A percentile compares a stretch with the other conserved stretches of the same genome.
Evolutionary conservation across 129 eudicot genomes (phyloP).

Genomic region (Solidago caesia): DNA sequence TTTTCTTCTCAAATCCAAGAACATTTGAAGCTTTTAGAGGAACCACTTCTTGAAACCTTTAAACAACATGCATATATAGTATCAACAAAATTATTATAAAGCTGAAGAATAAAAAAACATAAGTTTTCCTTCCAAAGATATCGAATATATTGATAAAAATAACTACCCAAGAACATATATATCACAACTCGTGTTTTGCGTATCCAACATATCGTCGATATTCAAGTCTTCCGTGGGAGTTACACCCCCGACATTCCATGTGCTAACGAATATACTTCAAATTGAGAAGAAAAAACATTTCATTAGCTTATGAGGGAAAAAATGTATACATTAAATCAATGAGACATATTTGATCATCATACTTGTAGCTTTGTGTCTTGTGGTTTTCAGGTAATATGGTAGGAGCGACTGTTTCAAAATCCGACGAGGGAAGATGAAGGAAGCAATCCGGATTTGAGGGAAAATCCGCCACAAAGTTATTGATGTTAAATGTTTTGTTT

Average conservation of each 20-base stretch:
- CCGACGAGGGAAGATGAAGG: slow-evolving; percentile 23
- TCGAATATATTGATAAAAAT: neutral
- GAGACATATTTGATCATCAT: neutral
- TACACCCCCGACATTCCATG: slow-evolving; percentile 78
- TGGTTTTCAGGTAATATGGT: slow-evolving; percentile 21
- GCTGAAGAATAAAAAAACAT: neutral
- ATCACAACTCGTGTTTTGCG: slow-evolving; percentile 39
- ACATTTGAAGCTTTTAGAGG: slow-evolving; percentile 61
- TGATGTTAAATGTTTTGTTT: slow-evolving; percentile 41
- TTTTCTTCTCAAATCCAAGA: slow-evolving; percentile 52
- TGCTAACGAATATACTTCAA: slow-evolving; percentile 51
- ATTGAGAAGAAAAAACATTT: neutral
- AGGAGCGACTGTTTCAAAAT: slow-evolving; percentile 11
- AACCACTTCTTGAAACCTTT: slow-evolving; percentile 84
- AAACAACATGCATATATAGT: neutral
- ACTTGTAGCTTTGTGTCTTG: slow-evolving; percentile 46
- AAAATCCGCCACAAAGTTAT: slow-evolving; percentile 56
- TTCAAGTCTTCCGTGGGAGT: slow-evolving; percentile 46
- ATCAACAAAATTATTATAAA: neutral
- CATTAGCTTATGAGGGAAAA: neutral
- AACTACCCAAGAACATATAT: slow-evolving; percentile 65
- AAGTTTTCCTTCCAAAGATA: neutral
- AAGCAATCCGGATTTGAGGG: slow-evolving; percentile 37
- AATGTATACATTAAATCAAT: neutral
- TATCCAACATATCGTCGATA: slow-evolving; percentile 54